Base-by-base conservation (phyloP, 1,139 yeast species). In the Saccharomyces hybrid region DNA sequence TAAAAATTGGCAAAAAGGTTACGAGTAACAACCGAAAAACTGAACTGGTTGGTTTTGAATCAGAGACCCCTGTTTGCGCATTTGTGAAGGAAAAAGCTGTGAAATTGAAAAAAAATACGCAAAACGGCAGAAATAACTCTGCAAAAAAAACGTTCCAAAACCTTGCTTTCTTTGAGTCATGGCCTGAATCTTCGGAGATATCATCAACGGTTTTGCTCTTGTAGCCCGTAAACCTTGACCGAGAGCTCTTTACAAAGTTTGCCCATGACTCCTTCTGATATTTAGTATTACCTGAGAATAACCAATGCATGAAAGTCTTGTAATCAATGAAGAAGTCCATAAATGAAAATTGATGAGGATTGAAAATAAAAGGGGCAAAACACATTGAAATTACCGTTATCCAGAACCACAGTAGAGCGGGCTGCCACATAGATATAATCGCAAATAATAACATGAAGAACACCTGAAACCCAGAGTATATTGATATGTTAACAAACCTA, bases 401-500 rank as follows among this genome's bases (percentile, higher is more conserved):
- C 85, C 91, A 87, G 70, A 89, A 88, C 96, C 96, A 89, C 32
- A 88, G 66, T 26, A 88, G 71, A 0, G 95, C 80, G 0, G 83
- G 80, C 58, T 84, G 87, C 95, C 95, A 87, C 73, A 86, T 81
- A 0, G 88, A 76, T 1, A 81, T 64, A 1, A 86, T 78, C 1
- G 89, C 83, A 74, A 85, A 86, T 16, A 84, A 56, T 9, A 88
- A 73, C 63, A 83, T 75, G 53, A 86, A 59, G 52, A 83, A 77
- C 3, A 84, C 74, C 46, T 78, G 75, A 0, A 81, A 70, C 0
- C 96, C 97, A 28, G 82, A 73, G 64, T 86, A 85, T 5, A 88
- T 79, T 0, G 91, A 81, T 0, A 81, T 74, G 0, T 77, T 70
- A 0, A 87, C 83, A 72, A 86, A 89, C 34, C 83, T 75, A 0